Conservation (phyloP, 108 stramenopile genomes). For the Cyclotella sp. region DNA sequence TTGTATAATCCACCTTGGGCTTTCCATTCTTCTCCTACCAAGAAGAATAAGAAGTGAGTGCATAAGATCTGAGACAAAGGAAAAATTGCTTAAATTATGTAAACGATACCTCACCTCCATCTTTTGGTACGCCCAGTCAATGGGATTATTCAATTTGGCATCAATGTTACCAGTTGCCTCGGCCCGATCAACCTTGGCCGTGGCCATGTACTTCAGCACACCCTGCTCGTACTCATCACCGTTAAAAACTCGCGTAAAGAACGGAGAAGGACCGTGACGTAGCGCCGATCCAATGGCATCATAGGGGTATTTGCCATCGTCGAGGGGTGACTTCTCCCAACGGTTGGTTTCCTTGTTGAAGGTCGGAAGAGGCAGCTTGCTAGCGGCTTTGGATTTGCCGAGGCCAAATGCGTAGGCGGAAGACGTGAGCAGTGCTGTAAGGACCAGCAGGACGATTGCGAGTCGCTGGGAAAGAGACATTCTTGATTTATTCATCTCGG, state of each 20-base stretch:
- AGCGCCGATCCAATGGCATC: slow-evolving; percentile 62
- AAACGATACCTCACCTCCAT: slow-evolving; percentile 30
- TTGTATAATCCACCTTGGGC: slow-evolving; percentile 61
- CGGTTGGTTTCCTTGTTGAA: slow-evolving; percentile 48
- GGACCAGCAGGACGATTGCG: neutral
- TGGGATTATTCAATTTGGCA: slow-evolving; percentile 64
- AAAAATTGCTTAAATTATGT: neutral
- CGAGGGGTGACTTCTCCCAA: slow-evolving; percentile 41
- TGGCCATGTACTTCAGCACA: slow-evolving; percentile 62
- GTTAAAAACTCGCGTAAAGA: slow-evolving; percentile 52
- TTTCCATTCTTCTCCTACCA: slow-evolving; percentile 55
- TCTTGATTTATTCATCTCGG: neutral
- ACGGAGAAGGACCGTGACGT: slow-evolving; percentile 62
- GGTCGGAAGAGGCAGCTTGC: slow-evolving; percentile 48
- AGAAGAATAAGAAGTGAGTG: neutral
- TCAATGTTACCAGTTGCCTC: slow-evolving; percentile 69
- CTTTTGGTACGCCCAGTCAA: slow-evolving; percentile 78
- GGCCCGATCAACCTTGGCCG: slow-evolving; percentile 36
- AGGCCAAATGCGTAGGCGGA: slow-evolving; percentile 8
- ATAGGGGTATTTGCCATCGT: slow-evolving; percentile 62
- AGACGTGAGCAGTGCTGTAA: slow-evolving; percentile 7
- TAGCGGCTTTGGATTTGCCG: slow-evolving; percentile 9
- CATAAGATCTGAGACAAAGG: neutral
- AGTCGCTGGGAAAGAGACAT: slow-evolving; percentile 10
- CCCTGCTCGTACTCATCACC: slow-evolving; percentile 65